These are phyloP conservation scores for Mycena metata DNA, from an alignment of 768 basidiomycete species.

Conservation along the genomic window DNA sequence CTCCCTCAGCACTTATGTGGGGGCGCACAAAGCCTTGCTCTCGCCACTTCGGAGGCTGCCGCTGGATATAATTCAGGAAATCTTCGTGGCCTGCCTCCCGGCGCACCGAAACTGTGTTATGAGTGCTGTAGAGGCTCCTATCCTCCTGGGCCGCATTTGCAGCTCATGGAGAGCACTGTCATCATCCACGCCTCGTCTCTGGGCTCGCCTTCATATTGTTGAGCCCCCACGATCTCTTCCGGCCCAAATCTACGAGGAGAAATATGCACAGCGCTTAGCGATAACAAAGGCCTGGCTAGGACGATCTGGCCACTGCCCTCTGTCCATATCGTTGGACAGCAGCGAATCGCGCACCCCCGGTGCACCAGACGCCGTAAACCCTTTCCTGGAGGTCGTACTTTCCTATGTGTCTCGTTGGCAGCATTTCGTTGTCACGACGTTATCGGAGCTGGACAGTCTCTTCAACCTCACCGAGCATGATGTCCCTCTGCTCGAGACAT, in stretches of 20 bases:
- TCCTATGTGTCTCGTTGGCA: not conserved
- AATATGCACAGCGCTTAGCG: not conserved
- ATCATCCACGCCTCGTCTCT: slow-evolving; percentile 24
- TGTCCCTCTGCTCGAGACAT: not conserved
- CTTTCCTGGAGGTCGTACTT: not conserved
- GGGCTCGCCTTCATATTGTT: slow-evolving; percentile 22
- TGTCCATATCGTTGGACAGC: slow-evolving; percentile 7
- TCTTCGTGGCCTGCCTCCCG: slow-evolving; percentile 31
- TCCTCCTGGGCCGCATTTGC: slow-evolving; percentile 32
- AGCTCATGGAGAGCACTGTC: slow-evolving; percentile 29
- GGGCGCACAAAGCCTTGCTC: slow-evolving; percentile 4
- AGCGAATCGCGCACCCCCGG: not conserved
- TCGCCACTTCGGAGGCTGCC: slow-evolving; percentile 4
- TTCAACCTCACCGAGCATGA: not conserved
- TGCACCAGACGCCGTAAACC: not conserved
- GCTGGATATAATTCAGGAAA: slow-evolving; percentile 17
- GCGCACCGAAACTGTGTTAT: slow-evolving; percentile 26
- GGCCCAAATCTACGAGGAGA: not conserved
- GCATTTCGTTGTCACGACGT: not conserved
- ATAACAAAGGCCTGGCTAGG: slow-evolving; percentile 3
- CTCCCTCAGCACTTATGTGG: not conserved
- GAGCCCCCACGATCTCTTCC: not conserved
- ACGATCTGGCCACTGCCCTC: slow-evolving; percentile 3
- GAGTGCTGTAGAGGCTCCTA: slow-evolving; percentile 20
- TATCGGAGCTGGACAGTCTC: not conserved